Evolutionary conservation across 352 stramenopile species (phyloP).

Genomic region (Globisporangium iwayamae): DNA sequence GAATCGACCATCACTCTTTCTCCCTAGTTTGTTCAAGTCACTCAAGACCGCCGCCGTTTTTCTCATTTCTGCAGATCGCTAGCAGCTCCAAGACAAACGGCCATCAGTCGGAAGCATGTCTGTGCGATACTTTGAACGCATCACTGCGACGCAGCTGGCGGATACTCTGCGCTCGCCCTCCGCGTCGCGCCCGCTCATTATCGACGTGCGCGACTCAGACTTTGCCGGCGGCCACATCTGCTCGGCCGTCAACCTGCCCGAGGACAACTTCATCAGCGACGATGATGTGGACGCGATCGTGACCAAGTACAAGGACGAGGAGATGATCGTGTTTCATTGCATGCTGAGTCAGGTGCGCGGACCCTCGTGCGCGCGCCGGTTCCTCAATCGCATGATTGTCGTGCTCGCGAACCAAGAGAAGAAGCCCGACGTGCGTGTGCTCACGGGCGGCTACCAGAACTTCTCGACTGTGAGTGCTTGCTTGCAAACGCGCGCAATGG

Average conservation of each 20-base stretch:
- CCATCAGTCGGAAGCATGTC: slow-evolving; percentile 11
- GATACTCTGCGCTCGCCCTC: slow-evolving; percentile 41
- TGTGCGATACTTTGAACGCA: slow-evolving; percentile 34
- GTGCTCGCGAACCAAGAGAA: slow-evolving; percentile 40
- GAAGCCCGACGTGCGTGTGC: slow-evolving; percentile 60
- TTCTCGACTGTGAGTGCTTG: slow-evolving; percentile 46
- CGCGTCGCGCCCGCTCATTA: slow-evolving; percentile 40
- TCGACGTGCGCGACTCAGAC: slow-evolving; percentile 78
- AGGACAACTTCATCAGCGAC: slow-evolving; percentile 80
- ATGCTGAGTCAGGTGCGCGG: slow-evolving; percentile 86
- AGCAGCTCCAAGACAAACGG: background rate
- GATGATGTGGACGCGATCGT: slow-evolving; percentile 78
- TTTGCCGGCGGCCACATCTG: slow-evolving; percentile 74
- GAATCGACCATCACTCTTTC: background rate
- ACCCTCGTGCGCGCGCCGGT: slow-evolving; percentile 74
- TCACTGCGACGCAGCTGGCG: slow-evolving; percentile 51
- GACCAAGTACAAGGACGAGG: slow-evolving; percentile 52
- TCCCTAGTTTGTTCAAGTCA: background rate
- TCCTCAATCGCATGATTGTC: slow-evolving; percentile 56
- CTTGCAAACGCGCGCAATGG: background rate
- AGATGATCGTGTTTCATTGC: slow-evolving; percentile 82
- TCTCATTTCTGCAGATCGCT: background rate
- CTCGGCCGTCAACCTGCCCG: slow-evolving; percentile 70
- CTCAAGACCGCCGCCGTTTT: background rate
- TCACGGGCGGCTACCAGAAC: slow-evolving; percentile 65